Conservation (phyloP, 1,284 basidiomycete species). For the Sanghuangporus sanghuang region DNA sequence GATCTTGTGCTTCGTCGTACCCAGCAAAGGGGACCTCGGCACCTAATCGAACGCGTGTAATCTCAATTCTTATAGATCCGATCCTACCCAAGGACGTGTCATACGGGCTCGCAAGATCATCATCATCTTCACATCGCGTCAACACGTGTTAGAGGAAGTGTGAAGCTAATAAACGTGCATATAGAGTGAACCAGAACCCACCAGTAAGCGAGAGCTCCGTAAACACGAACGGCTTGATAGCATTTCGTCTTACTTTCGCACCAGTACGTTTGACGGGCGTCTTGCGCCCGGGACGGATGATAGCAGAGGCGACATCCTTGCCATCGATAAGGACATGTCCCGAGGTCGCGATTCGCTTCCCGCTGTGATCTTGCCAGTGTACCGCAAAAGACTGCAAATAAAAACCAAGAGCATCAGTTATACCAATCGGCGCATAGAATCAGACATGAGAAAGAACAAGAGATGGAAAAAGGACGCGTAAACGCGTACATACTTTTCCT, state of each 20-base stretch:
- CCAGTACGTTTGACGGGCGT: constrained; percentile 18
- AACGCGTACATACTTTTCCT: constrained; percentile 7
- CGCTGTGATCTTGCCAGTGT: constrained; percentile 19
- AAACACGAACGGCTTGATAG: constrained; percentile 17
- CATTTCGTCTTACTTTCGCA: constrained; percentile 9
- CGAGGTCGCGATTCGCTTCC: constrained; percentile 17
- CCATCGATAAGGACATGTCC: constrained; percentile 22
- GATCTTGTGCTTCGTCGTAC: constrained; percentile 16
- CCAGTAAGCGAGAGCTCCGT: constrained; percentile 18
- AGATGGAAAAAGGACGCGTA: not conserved
- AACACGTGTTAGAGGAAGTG: not conserved
- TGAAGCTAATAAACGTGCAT: no score
- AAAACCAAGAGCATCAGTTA: not conserved
- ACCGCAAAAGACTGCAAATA: constrained; percentile 16
- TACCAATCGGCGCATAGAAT: not conserved
- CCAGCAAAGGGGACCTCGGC: constrained; percentile 13
- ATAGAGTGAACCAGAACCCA: not conserved
- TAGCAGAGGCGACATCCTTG: constrained; percentile 20
- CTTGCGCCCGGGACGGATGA: constrained; percentile 18
- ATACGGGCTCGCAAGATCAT: constrained; percentile 12
- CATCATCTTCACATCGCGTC: constrained; percentile 16
- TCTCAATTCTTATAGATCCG: constrained; percentile 20
- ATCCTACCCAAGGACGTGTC: constrained; percentile 14
- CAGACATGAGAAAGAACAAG: not conserved
- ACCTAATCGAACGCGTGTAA: constrained; percentile 17